Evolutionary conservation across 2,329 filamentous ascomycete species (phyloP).

Genomic region (Ceratocystis papillata): DNA sequence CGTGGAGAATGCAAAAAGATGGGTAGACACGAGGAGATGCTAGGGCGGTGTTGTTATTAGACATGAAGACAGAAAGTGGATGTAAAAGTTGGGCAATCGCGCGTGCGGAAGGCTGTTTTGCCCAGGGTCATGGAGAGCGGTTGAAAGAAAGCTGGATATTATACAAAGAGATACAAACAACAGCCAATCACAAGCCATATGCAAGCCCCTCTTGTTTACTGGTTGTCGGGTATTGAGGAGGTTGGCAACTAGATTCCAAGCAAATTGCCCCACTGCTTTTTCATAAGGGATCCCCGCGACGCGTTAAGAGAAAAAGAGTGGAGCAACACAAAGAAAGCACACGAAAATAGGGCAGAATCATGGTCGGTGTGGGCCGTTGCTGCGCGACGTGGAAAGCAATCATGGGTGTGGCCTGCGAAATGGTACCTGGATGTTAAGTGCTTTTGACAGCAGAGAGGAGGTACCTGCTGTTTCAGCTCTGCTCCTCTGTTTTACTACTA

Average conservation of each 20-base stretch:
- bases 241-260: slow-evolving; percentile 17
- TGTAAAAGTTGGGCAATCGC: too few species aligned
- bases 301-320: slow-evolving; percentile 7
- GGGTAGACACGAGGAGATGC: too few species aligned
- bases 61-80: too few species aligned
- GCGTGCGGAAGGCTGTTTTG: too few species aligned
- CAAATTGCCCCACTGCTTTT: slow-evolving; percentile 1
- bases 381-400: slow-evolving; percentile 16
- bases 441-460: background rate
- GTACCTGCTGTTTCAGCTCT: background rate
- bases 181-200: slow-evolving; percentile 24
- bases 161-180: slow-evolving; percentile 9
- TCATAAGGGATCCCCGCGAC: background rate
- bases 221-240: slow-evolving; percentile 18
- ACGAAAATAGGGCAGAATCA: background rate
- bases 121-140: background rate
- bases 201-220: slow-evolving; percentile 19
- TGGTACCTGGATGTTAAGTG: background rate
- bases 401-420: background rate
- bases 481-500: background rate
- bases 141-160: background rate
- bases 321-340: slow-evolving; percentile 4
- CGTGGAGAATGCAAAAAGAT: too few species aligned
- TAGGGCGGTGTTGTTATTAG: too few species aligned
- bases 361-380: slow-evolving; percentile 14